Base-by-base conservation (phyloP, 2,329 filamentous ascomycete genomes). In the Cyclaneusma minus region DNA sequence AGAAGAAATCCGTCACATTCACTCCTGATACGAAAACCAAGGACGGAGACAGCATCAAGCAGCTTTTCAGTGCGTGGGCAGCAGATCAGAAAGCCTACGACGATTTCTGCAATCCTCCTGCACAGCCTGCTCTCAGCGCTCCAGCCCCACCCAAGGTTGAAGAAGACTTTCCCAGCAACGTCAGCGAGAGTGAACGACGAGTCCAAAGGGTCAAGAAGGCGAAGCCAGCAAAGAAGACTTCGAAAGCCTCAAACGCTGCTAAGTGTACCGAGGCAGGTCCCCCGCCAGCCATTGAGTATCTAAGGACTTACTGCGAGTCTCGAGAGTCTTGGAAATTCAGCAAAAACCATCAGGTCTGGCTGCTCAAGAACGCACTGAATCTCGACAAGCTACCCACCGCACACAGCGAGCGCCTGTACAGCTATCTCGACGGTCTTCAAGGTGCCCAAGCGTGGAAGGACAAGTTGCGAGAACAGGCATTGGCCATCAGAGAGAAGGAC, bases 311-410 rank as follows among this genome's bases (percentile, higher is more conserved):
- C 63, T 63, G 80, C 51, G 64, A 64, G 29, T 64, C 72, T 33
- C 72, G 72, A 31, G 58, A 64, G 7, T 61, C 60, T 39, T 95
- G 87, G 87, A 94, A 93, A 51, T 95, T 94, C 60, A 92, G 91
- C 58, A 94, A 94, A 56, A 85, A 83, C 40, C 72, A 83, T 45
- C 85, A 94, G 51, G 81, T 75, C 28, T 70, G 81, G 39, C 60
- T 94, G 8, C 68, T 94, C 45, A 87, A 89, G 50, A 73, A 91
- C 56, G 55, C 79, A 23, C 81, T 91, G 47, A 72, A 80, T 38
- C 55, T 71, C 36, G 67, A 72, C 40, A 65, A 68, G 22, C 67
- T 94, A 22, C 81, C 84, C 1, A 55, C 72, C 10, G 56, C 64
- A 32, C 68, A 87, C 51, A 72, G 81, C 31, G 54, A 66, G 24